Evolutionary conservation across 2,329 filamentous ascomycete genomes (phyloP).

Genomic region (Beauveria scarabaeidicola): DNA sequence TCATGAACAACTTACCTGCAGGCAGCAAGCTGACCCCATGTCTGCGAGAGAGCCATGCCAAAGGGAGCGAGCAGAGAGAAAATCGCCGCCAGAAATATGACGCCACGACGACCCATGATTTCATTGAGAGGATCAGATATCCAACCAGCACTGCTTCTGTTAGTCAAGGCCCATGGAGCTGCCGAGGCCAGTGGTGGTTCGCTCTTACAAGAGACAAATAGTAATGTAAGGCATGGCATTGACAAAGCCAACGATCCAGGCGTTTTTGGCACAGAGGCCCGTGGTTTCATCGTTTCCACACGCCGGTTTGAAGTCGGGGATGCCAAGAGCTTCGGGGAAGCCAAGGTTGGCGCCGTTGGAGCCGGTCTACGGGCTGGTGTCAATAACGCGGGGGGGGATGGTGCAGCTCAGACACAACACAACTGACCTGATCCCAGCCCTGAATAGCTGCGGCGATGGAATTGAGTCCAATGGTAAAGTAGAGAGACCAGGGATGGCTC

Average conservation of each 20-base stretch:
- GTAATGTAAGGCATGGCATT: conserved; percentile 41
- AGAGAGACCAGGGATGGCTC: conserved; percentile 39
- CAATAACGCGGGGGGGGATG: not conserved
- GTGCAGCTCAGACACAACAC: too few relatives aligned
- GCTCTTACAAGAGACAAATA: conserved; percentile 32
- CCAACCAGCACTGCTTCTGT: conserved; percentile 44
- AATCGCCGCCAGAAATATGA: conserved; percentile 54
- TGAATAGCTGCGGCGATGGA: conserved; percentile 48
- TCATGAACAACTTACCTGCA: conserved; percentile 32
- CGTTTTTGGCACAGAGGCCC: conserved; percentile 35
- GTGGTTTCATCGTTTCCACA: conserved; percentile 26
- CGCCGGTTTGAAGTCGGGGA: conserved; percentile 24
- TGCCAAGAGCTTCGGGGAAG: conserved; percentile 36
- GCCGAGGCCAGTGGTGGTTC: not conserved
- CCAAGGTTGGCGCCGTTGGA: conserved; percentile 40
- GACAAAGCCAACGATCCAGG: conserved; percentile 54
- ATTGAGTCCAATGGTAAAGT: conserved; percentile 42
- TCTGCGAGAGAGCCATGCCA: conserved; percentile 49
- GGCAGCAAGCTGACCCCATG: conserved; percentile 49
- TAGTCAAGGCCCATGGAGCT: conserved; percentile 12
- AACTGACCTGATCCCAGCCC: conserved; percentile 31
- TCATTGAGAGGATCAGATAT: conserved; percentile 54
- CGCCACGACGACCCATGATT: conserved; percentile 49
- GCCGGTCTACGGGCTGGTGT: conserved; percentile 25
- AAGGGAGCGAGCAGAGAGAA: conserved; percentile 55